Conservation (phyloP, 257 asterid species). For the Solanum sparsipilum region DNA sequence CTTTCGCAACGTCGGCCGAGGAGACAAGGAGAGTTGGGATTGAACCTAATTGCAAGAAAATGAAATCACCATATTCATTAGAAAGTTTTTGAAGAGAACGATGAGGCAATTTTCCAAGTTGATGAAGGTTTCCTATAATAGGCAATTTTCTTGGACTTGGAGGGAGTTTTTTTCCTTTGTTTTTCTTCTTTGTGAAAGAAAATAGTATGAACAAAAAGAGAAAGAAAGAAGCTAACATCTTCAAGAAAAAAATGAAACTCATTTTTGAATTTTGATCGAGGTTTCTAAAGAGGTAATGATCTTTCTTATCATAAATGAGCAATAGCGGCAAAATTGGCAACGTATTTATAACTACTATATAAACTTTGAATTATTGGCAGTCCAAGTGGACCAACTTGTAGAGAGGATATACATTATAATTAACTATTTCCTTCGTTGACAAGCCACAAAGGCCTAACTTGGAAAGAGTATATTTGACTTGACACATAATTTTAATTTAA, state of each 20-base stretch:
- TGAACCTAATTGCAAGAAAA: slow-evolving; percentile 5
- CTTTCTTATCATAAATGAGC: neutral
- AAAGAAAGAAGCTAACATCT: neutral
- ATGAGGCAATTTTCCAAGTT: neutral
- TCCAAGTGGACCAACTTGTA: neutral
- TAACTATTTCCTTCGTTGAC: neutral
- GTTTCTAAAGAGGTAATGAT: neutral
- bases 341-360: neutral
- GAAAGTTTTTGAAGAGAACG: neutral
- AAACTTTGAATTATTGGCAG: neutral
- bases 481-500: neutral
- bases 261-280: neutral
- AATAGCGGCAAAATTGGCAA: neutral
- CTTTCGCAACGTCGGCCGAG: neutral
- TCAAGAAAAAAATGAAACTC: neutral
- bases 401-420: neutral
- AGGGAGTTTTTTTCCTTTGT: neutral
- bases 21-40: neutral
- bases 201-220: neutral
- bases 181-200: neutral
- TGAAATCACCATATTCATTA: neutral
- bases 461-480: neutral
- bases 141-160: neutral
- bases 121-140: neutral
- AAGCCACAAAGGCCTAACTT: neutral